Evolutionary conservation across 345 rosid genomes (phyloP).

Genomic region (Mangifera indica): DNA sequence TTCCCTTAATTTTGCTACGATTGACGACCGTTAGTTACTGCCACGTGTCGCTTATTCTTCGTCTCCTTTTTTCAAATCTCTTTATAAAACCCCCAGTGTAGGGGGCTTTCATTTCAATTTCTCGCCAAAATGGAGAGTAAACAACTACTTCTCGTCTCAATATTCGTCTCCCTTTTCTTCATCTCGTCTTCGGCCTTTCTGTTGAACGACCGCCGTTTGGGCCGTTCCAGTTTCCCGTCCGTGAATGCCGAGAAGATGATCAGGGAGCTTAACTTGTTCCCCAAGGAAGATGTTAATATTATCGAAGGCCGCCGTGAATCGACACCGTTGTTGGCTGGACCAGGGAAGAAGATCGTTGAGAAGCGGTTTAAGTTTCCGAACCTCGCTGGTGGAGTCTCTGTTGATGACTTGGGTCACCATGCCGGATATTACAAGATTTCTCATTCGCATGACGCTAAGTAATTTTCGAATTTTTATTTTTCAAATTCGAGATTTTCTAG

Average conservation of each 20-base stretch:
- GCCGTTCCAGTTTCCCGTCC: conserved; percentile 54
- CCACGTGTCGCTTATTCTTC: conserved; percentile 18
- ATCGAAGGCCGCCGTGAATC: conserved; percentile 29
- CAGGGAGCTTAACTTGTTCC: conserved; percentile 80
- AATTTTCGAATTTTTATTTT: conserved; percentile 10
- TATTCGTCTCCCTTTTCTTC: conserved; percentile 19
- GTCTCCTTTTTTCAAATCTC: no score
- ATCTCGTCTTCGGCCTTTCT: conserved; percentile 31
- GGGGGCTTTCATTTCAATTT: not conserved
- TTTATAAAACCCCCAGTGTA: no score
- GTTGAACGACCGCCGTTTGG: conserved; percentile 35
- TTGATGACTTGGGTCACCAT: conserved; percentile 82
- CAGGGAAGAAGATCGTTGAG: conserved; percentile 53
- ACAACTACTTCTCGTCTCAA: conserved; percentile 15
- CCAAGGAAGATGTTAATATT: conserved; percentile 63
- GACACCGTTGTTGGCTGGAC: conserved; percentile 2
- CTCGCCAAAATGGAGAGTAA: conserved; percentile 11
- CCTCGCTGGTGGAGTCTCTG: conserved; percentile 38
- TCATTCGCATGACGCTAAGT: conserved; percentile 81
- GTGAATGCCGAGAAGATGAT: conserved; percentile 73
- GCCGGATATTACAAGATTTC: conserved; percentile 91
- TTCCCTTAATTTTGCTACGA: conserved; percentile 11
- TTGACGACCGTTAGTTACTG: conserved; percentile 21
- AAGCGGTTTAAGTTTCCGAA: conserved; percentile 65
- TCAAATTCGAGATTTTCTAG: not conserved